Conservation (phyloP, 2,329 filamentous ascomycete genomes). For the Colletotrichum euphorbiae region DNA sequence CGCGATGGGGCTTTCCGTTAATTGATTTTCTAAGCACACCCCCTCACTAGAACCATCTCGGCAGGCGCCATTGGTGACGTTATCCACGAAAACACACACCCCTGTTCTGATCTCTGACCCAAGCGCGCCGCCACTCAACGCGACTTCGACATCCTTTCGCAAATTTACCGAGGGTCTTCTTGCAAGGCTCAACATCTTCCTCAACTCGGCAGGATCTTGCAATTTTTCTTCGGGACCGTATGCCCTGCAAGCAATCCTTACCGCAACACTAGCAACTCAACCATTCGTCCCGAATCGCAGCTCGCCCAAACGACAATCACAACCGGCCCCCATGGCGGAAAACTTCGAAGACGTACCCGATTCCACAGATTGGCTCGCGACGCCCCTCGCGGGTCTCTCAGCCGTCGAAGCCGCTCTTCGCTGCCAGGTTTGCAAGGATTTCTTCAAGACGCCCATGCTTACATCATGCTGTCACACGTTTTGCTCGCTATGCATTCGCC, state of each 20-base stretch:
- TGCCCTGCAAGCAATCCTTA: too few species aligned
- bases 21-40: slow-evolving; percentile 35
- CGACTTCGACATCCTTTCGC: slow-evolving; percentile 13
- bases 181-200: background rate
- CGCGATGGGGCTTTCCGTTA: slow-evolving; percentile 24
- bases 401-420: slow-evolving; percentile 86
- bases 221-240: too few species aligned
- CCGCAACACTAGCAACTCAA: too few species aligned
- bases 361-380: slow-evolving; percentile 86
- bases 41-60: background rate
- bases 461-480: slow-evolving; percentile 97
- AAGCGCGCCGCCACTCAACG: slow-evolving; percentile 35
- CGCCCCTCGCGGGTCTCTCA: slow-evolving; percentile 73
- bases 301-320: background rate
- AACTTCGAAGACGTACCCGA: slow-evolving; percentile 69
- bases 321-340: slow-evolving; percentile 46
- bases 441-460: slow-evolving; percentile 93
- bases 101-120: slow-evolving; percentile 2
- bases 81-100: slow-evolving; percentile 22
- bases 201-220: too few species aligned
- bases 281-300: background rate
- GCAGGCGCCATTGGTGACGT: slow-evolving; percentile 7
- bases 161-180: background rate
- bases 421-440: slow-evolving; percentile 98
- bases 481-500: slow-evolving; percentile 93